phyloP scores from a whole-genome alignment of 345 rosid species.

The Eucalyptus rudis region DNA sequence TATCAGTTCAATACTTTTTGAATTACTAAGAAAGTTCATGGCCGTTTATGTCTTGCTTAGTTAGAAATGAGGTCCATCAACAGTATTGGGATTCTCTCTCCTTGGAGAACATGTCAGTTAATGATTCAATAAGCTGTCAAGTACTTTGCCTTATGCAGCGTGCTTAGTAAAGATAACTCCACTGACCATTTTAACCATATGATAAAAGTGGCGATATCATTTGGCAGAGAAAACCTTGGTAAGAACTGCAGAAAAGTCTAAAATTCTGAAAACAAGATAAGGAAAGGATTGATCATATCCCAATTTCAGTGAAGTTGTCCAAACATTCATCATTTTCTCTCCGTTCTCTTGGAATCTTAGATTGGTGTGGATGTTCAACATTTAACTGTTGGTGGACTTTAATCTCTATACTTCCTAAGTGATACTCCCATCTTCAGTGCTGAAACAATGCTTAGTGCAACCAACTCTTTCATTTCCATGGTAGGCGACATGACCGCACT shows the following conservation, averaged over 20 bases:
- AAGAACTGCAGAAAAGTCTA: neutral
- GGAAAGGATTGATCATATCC: neutral
- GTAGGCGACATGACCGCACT: no score
- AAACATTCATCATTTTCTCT: neutral
- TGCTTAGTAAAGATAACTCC: neutral
- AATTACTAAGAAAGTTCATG: neutral
- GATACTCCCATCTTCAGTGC: neutral
- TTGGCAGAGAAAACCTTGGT: neutral
- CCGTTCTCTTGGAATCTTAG: neutral
- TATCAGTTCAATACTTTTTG: neutral
- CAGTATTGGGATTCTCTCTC: neutral
- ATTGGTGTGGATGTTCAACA: neutral
- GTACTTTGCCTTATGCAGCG: neutral
- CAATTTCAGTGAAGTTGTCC: neutral
- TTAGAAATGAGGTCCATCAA: neutral
- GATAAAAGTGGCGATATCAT: neutral
- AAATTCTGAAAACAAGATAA: neutral
- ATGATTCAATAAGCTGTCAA: neutral
- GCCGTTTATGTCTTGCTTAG: neutral
- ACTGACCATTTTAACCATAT: neutral
- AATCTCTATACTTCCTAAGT: neutral
- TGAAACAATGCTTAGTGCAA: no score
- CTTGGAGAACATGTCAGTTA: neutral
- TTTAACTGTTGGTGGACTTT: neutral
- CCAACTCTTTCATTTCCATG: no score